Conservation (phyloP, 208 protist genomes). For the Leishmania mexicana region DNA sequence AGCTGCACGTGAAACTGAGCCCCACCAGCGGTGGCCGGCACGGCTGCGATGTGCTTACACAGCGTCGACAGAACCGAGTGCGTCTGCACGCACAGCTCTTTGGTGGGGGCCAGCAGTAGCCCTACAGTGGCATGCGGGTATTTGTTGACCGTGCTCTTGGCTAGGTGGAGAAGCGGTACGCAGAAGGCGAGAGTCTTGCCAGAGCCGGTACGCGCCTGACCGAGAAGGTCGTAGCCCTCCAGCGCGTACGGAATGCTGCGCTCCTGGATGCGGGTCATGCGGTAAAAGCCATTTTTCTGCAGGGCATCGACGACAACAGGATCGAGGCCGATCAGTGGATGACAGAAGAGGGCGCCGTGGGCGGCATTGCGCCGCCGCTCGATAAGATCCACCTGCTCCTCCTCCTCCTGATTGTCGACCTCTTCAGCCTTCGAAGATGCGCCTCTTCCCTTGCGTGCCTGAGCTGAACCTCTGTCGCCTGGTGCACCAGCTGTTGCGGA, state of each 20-base stretch:
- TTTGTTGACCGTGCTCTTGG: conserved; percentile 49
- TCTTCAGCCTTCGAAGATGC: background rate
- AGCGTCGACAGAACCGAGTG: conserved; percentile 88
- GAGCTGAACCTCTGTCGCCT: background rate
- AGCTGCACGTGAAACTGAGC: conserved; percentile 73
- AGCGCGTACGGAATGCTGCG: conserved; percentile 93
- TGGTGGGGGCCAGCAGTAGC: conserved; percentile 90
- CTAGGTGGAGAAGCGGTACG: conserved; percentile 94
- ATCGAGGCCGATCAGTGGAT: conserved; percentile 80
- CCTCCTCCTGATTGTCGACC: background rate
- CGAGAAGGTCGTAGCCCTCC: conserved; percentile 91
- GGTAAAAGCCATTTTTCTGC: conserved; percentile 62
- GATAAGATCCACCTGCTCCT: conserved; percentile 26
- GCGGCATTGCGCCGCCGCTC: conserved; percentile 31
- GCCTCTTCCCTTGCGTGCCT: background rate
- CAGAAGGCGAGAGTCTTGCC: conserved; percentile 96
- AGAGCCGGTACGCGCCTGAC: conserved; percentile 93
- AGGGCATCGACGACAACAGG: conserved; percentile 55
- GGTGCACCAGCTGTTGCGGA: background rate
- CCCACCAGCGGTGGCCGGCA: conserved; percentile 9
- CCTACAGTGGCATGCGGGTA: conserved; percentile 60
- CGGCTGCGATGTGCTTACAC: conserved; percentile 55
- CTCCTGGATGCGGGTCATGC: conserved; percentile 95
- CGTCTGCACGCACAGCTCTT: conserved; percentile 94
- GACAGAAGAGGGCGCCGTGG: conserved; percentile 61